Percentiles rank a stretch among this genome's conserved stretches.
These are phyloP conservation scores for Paraglomus brasilianum DNA, from an alignment of 192 early-diverging fungal species.

Conservation along the genomic window DNA sequence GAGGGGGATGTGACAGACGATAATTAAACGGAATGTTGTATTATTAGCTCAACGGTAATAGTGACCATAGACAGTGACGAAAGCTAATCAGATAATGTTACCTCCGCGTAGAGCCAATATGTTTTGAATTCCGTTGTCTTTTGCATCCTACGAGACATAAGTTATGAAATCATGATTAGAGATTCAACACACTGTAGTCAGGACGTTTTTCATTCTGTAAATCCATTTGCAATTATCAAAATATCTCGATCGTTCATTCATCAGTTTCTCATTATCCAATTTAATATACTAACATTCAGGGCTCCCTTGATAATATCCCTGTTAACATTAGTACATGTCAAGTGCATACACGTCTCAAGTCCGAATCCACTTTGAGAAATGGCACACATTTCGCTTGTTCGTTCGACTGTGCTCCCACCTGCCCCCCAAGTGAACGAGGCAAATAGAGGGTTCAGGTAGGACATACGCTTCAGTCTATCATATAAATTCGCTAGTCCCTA, in stretches of 20 bases:
- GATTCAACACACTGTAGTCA: too few relatives aligned
- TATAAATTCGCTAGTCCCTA: constrained; percentile 80
- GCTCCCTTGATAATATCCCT: constrained; percentile 74
- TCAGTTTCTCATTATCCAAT: background rate
- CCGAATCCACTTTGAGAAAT: constrained; percentile 75
- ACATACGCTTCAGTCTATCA: constrained; percentile 83
- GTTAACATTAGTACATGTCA: constrained; percentile 92
- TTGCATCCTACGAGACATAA: constrained; percentile 40
- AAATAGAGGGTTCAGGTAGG: constrained; percentile 69
- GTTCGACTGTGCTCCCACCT: constrained; percentile 73
- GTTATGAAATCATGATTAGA: background rate
- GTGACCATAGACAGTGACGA: constrained; percentile 12
- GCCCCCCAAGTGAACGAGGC: constrained; percentile 86
- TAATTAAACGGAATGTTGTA: too few relatives aligned
- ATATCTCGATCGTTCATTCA: background rate
- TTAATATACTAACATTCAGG: constrained; percentile 40
- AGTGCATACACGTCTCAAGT: constrained; percentile 78
- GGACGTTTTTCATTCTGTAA: background rate
- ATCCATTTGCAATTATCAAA: background rate
- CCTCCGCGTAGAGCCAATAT: constrained; percentile 77
- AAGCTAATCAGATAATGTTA: too few relatives aligned
- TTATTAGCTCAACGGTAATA: background rate
- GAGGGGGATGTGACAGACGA: background rate
- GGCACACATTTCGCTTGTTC: constrained; percentile 67
- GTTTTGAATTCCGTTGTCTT: constrained; percentile 73